Percentiles rank a stretch among this genome's conserved stretches.
These are phyloP conservation scores for Globisporangium orthogonon DNA, from an alignment of 352 stramenopile species.

Conservation along the genomic window DNA sequence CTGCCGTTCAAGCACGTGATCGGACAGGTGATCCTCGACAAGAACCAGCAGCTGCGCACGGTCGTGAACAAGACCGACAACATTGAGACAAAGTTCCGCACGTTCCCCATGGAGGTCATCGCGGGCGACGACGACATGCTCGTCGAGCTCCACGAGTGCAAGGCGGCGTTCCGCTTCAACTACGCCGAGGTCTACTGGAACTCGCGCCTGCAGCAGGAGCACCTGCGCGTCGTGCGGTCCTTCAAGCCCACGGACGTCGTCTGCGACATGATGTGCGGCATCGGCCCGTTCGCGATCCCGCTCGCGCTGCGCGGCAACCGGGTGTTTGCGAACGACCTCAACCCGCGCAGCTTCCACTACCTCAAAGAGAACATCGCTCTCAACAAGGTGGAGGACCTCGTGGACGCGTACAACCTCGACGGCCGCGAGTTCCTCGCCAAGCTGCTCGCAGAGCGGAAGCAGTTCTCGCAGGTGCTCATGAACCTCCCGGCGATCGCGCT, in stretches of 20 bases:
- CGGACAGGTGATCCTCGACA: constrained; percentile 97
- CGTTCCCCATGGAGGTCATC: constrained; percentile 96
- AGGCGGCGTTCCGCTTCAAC: constrained; percentile 92
- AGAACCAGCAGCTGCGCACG: constrained; percentile 93
- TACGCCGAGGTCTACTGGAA: constrained; percentile 98
- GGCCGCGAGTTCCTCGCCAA: constrained; percentile 88
- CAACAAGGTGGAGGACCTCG: constrained; percentile 86
- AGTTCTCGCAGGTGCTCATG: constrained; percentile 93
- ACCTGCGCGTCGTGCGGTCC: constrained; percentile 87
- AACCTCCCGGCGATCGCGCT: constrained; percentile 93
- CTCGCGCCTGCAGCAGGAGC: constrained; percentile 92
- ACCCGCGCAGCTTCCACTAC: constrained; percentile 89
- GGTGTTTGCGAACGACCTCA: constrained; percentile 93
- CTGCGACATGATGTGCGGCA: constrained; percentile 94
- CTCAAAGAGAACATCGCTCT: constrained; percentile 86
- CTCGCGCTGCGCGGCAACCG: constrained; percentile 79
- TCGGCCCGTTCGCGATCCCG: constrained; percentile 94
- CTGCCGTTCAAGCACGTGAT: constrained; percentile 96
- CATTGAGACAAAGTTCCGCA: constrained; percentile 94
- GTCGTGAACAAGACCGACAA: constrained; percentile 98
- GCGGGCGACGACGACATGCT: constrained; percentile 81
- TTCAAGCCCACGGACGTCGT: constrained; percentile 71
- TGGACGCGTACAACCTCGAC: constrained; percentile 91
- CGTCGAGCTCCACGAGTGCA: constrained; percentile 91
- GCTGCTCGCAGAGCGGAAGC: constrained; percentile 54